Evolutionary conservation across 768 basidiomycete genomes (phyloP), one percentile per base, ranked within the genome.

Genomic region (Rhodosporidiobolus sp.): DNA sequence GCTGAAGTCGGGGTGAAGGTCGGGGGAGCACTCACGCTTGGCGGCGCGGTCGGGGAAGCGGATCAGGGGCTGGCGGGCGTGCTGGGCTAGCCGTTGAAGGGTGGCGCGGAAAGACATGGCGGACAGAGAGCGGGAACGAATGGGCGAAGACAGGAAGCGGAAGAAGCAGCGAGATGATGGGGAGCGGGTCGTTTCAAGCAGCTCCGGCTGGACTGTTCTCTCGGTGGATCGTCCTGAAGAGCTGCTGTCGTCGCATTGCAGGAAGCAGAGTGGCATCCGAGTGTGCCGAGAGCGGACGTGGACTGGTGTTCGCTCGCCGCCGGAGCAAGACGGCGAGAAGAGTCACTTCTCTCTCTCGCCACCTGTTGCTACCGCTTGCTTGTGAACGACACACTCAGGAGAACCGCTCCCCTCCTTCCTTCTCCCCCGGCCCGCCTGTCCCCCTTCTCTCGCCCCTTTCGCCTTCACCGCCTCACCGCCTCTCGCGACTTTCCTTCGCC

Each of bases 21-120:
- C 17, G 43, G 28, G n/a, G 9, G n/a, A 5, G 26, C 24, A 54
- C 65, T 45, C 45, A 67, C 68, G 65, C 32, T 35, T 20, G 7
- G 68, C 68, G 20, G 62, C 54, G 48, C 73, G 73, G 58, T 75
- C 69, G 17, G 73, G 73, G 63, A 75, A 75, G 26, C 50, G 54
- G 48, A 75, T 70, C 30, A 54, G 34, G 16, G 69, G 73, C 24
- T 43, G 57, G n/a, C 73, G 65, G n/a, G 66, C 66, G 65, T 74
- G 73, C 54, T 69, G 61, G 0, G 73, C 73, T 50, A 66, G 52
- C 28, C 73, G 64, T n/a, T 56, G 38, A 38, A 56, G 24, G 12
- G 57, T 49, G 28, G 32, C 17, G 43, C 71, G 59, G 62, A 62
- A 54, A 7, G 62, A 63, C 65, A 64, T 70, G n/a, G 50, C 28